Percentiles rank a stretch among this genome's conserved stretches.
Evolutionary conservation across 306 rosid species (phyloP).

Genomic region (Vigna hirtella): DNA sequence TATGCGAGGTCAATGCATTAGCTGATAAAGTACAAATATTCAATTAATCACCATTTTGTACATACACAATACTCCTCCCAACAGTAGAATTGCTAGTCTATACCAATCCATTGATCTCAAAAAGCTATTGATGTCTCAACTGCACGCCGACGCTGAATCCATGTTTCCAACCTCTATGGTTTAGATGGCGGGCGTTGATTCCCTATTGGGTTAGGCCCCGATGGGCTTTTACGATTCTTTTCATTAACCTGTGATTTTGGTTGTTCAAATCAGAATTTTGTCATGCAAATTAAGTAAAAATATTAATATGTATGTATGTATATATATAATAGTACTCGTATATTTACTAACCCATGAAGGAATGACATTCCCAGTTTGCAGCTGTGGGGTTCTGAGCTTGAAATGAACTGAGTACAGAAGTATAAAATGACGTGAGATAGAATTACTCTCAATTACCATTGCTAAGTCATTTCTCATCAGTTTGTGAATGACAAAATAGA

Average conservation of each 20-base stretch:
- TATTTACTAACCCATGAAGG: constrained; percentile 54
- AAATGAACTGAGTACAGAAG: constrained; percentile 57
- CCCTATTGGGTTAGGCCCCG: constrained; percentile 88
- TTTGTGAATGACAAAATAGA: not conserved
- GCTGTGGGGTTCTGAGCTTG: constrained; percentile 55
- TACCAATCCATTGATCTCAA: constrained; percentile 39
- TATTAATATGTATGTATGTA: not conserved
- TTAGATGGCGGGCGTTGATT: constrained; percentile 74
- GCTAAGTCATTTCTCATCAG: not conserved
- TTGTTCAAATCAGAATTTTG: not conserved
- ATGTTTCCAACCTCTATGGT: constrained; percentile 45
- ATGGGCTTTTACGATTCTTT: constrained; percentile 61
- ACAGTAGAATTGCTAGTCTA: constrained; percentile 42
- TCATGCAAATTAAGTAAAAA: not conserved
- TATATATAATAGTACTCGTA: not conserved
- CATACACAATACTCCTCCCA: constrained; percentile 50
- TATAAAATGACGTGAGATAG: constrained; percentile 16
- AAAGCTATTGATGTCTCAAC: constrained; percentile 43
- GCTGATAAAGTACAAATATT: constrained; percentile 36
- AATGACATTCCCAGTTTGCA: constrained; percentile 43
- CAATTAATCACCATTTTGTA: constrained; percentile 54
- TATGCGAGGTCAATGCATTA: not conserved
- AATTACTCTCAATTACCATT: constrained; percentile 27
- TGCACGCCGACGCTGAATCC: constrained; percentile 27
- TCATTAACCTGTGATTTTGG: constrained; percentile 55